A percentile compares a stretch with the other conserved stretches of the same genome.
These are phyloP conservation scores for Dioscorea zingiberensis DNA, from an alignment of 106 monocot species.

Conservation along the genomic window DNA sequence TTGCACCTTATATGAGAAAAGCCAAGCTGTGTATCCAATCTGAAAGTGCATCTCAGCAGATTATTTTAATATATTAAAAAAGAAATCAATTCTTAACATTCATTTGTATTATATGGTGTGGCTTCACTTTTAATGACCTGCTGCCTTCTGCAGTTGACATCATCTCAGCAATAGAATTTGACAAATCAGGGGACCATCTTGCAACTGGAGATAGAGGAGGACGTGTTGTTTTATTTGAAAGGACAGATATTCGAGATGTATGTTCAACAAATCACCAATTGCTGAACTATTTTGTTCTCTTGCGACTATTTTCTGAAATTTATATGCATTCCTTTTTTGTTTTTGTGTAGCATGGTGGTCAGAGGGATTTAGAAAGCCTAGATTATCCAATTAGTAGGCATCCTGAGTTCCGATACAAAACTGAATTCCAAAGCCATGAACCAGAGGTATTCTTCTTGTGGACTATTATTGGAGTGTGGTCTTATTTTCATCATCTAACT, in stretches of 20 bases:
- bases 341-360: slow-evolving; percentile 30
- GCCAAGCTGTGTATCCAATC: too few relatives aligned
- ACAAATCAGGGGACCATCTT: slow-evolving; percentile 79
- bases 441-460: slow-evolving; percentile 46
- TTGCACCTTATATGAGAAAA: too few relatives aligned
- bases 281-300: neutral
- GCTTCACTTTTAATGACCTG: neutral
- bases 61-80: too few relatives aligned
- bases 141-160: slow-evolving; percentile 54
- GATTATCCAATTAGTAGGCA: slow-evolving; percentile 55
- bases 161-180: slow-evolving; percentile 88
- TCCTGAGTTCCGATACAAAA: slow-evolving; percentile 86
- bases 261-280: slow-evolving; percentile 7
- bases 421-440: slow-evolving; percentile 90
- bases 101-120: too few relatives aligned
- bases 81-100: too few relatives aligned
- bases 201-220: slow-evolving; percentile 95
- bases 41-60: too few relatives aligned
- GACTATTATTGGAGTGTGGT: neutral
- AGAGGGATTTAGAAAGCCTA: slow-evolving; percentile 52
- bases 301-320: neutral
- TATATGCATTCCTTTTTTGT: neutral
- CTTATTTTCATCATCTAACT: neutral
- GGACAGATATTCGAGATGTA: slow-evolving; percentile 69
- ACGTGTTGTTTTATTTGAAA: slow-evolving; percentile 86